Conservation (phyloP, 768 basidiomycete species). For the Sporobolomyces pararoseus region DNA sequence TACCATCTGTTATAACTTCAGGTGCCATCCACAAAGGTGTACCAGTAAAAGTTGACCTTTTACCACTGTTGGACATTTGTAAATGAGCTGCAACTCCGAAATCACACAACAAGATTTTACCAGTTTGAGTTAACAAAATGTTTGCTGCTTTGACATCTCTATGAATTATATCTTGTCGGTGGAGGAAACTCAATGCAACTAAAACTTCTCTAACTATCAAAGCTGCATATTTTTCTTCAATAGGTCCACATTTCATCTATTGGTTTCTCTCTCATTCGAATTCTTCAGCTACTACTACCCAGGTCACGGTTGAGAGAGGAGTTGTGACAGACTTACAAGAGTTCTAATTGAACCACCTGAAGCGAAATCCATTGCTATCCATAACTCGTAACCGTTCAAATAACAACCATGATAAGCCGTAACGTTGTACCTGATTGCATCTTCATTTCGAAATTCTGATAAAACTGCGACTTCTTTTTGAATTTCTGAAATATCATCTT, state of each 20-base stretch:
- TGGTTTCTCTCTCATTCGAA: neutral
- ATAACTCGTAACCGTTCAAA: conserved; percentile 89
- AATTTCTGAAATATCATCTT: conserved; percentile 94
- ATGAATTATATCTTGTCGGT: conserved; percentile 91
- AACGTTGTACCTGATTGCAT: conserved; percentile 76
- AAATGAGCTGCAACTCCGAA: conserved; percentile 96
- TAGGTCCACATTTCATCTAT: conserved; percentile 73
- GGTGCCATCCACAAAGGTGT: conserved; percentile 99
- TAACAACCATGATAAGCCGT: conserved; percentile 96
- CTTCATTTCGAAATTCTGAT: conserved; percentile 74
- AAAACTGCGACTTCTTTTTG: conserved; percentile 92
- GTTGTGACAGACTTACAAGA: conserved; percentile 52
- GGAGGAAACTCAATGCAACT: conserved; percentile 78
- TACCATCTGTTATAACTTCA: conserved; percentile 80
- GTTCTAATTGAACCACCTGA: conserved; percentile 90
- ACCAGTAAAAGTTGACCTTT: conserved; percentile 92
- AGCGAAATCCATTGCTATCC: conserved; percentile 98
- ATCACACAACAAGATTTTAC: conserved; percentile 93
- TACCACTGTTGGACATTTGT: conserved; percentile 70
- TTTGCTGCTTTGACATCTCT: conserved; percentile 98
- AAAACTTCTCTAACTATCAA: conserved; percentile 87
- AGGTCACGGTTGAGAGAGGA: neutral
- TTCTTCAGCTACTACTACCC: neutral
- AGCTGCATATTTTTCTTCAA: conserved; percentile 86
- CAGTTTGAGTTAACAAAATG: conserved; percentile 77